phyloP scores from a whole-genome alignment of 1,284 basidiomycete species.

The Sutorius eximius region DNA sequence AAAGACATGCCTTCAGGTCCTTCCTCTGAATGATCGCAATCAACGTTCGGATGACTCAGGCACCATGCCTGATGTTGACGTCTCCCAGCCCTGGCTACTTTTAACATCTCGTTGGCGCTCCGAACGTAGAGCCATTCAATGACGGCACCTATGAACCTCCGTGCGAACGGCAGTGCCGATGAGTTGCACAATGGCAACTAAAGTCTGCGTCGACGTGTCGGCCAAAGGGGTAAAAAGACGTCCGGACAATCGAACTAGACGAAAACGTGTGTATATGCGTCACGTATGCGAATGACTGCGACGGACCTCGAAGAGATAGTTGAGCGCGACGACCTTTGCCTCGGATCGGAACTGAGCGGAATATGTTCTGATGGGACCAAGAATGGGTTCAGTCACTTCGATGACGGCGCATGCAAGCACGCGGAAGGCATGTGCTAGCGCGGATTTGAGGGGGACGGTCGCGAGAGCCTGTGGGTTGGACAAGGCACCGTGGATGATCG shows the following conservation, averaged over 20 bases:
- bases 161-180: constrained; percentile 54
- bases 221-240: constrained; percentile 62
- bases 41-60: constrained; percentile 59
- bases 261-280: neutral
- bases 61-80: constrained; percentile 46
- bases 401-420: constrained; percentile 57
- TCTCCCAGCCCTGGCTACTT: constrained; percentile 68
- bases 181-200: constrained; percentile 50
- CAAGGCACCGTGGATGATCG: constrained; percentile 54
- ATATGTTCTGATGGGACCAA: constrained; percentile 58
- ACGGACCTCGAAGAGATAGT: constrained; percentile 59
- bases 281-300: neutral
- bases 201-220: constrained; percentile 40
- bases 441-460: constrained; percentile 47
- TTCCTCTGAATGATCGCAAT: constrained; percentile 46
- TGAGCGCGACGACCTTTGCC: constrained; percentile 54
- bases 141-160: constrained; percentile 56
- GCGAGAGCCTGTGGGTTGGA: constrained; percentile 43
- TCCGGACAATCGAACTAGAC: constrained; percentile 59
- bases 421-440: constrained; percentile 60
- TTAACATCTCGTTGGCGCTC: constrained; percentile 56
- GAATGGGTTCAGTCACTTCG: constrained; percentile 62
- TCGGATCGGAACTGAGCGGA: constrained; percentile 47
- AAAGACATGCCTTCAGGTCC: constrained; percentile 51
- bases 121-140: constrained; percentile 58